Evolutionary conservation across 345 rosid genomes (phyloP), one percentile per base, ranked within the genome.

Genomic region (Cardamine occulta): DNA sequence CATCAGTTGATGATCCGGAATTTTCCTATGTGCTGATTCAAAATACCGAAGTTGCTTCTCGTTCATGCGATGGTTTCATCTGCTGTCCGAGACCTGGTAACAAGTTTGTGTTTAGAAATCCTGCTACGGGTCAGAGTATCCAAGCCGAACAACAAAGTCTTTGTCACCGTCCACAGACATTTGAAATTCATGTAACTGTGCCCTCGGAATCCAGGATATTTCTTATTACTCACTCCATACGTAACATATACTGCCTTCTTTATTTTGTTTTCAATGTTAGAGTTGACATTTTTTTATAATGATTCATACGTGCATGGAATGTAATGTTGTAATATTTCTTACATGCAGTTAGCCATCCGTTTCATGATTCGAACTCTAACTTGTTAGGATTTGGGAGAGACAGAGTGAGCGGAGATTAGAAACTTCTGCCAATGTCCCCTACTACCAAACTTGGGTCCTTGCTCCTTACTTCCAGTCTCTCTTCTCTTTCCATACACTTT

Each of bases 371-470:
- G 24, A 4, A 4, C 6, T 3, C 4, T 17, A 3, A 9, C 26
- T 49, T 18, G 54, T 49, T 49, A 1, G 54, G 54, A 8, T 49
- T 49, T 18, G 54, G 54, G 26, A 49, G 54, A 49, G 54, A 18
- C 54, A 49, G 24, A 49, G 54, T 49, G 54, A 55, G 37, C 34
- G 34, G 58, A 26, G 58, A 24, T 54, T 54, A 54, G 13, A 54
- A 54, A 24, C 58, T 54, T 19, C 19, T 19, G 19, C 19, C 19
- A 19, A 19, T 19, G 19, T 19, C 19, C 19, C 19, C 19, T 19
- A 19, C 19, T 19, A 19, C 19, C 19, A 19, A 29, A 29, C 21
- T 29, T 3, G 61, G 5, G 39, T 29, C 39, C 23, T 29, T 31
- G 19, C 62, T 57, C 37, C 62, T 23, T 57, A 57, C 23, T 57